Percentiles rank a stretch among this genome's conserved stretches.
These are phyloP conservation scores for Malania oleifera DNA, from an alignment of 164 flowering plant species.

Conservation along the genomic window DNA sequence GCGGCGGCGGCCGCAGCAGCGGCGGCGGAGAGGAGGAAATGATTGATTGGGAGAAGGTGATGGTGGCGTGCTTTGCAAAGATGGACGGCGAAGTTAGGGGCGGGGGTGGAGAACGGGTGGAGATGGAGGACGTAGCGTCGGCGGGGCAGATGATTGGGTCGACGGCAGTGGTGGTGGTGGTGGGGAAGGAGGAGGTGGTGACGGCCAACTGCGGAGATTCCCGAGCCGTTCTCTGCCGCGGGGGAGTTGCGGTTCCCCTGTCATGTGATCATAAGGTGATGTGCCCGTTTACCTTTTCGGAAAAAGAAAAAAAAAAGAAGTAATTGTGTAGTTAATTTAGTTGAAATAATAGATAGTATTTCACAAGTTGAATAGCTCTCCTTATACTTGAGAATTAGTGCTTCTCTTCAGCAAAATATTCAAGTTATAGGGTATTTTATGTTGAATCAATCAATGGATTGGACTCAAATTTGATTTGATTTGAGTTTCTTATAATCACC, in stretches of 20 bases:
- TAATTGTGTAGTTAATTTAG: no score
- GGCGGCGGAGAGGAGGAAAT: background rate
- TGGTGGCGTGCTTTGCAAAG: constrained; percentile 22
- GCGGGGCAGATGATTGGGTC: constrained; percentile 16
- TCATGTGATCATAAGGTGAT: constrained; percentile 36
- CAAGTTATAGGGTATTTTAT: no score
- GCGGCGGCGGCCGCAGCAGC: constrained; percentile 3
- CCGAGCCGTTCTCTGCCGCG: constrained; percentile 27
- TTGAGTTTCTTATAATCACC: no score
- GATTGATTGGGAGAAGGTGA: constrained; percentile 26
- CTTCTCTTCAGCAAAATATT: no score
- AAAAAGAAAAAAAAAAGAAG: no score
- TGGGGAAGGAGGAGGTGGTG: constrained; percentile 24
- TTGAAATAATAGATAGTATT: no score
- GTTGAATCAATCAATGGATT: no score
- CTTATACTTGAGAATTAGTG: no score
- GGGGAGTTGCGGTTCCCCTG: constrained; percentile 26
- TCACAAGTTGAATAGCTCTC: no score
- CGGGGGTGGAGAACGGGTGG: background rate
- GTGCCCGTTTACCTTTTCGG: background rate
- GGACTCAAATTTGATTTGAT: no score
- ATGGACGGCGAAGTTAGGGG: constrained; percentile 28
- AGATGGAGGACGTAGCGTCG: background rate
- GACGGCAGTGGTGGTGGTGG: constrained; percentile 30
- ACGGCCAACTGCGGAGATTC: constrained; percentile 37